A percentile compares a stretch with the other conserved stretches of the same genome.
Evolutionary conservation across 805 yeast species (phyloP).

Genomic region (Pichia rugopelliculosa): DNA sequence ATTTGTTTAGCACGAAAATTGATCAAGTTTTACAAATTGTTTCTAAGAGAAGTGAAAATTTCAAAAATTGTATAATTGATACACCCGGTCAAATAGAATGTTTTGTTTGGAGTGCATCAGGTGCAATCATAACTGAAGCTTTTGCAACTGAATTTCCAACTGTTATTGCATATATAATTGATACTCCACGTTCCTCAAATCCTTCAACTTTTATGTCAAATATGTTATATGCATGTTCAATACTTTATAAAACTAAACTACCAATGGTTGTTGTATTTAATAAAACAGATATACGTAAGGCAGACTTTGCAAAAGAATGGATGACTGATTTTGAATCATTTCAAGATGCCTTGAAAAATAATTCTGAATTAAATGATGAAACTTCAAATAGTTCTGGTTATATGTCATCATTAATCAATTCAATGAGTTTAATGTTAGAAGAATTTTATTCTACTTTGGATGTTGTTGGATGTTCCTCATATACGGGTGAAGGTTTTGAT

Average conservation of each 20-base stretch:
- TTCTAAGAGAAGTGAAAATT: slow-evolving; percentile 60
- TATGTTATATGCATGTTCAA: slow-evolving; percentile 97
- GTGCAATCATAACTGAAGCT: slow-evolving; percentile 92
- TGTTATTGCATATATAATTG: slow-evolving; percentile 90
- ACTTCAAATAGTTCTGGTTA: slow-evolving; percentile 68
- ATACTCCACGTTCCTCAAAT: slow-evolving; percentile 88
- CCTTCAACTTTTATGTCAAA: slow-evolving; percentile 98
- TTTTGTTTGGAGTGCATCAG: slow-evolving; percentile 97
- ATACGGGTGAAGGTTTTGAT: slow-evolving; percentile 91
- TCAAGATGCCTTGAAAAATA: slow-evolving; percentile 65
- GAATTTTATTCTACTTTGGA: slow-evolving; percentile 92
- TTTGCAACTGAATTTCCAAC: slow-evolving; percentile 96
- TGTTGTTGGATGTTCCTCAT: slow-evolving; percentile 86
- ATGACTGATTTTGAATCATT: slow-evolving; percentile 93
- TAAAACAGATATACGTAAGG: slow-evolving; percentile 82
- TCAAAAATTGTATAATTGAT: slow-evolving; percentile 75
- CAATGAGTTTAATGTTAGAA: slow-evolving; percentile 93
- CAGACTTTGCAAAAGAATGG: slow-evolving; percentile 91
- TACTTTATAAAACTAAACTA: slow-evolving; percentile 86
- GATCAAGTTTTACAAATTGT: slow-evolving; percentile 88
- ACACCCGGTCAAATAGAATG: slow-evolving; percentile 99
- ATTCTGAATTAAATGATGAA: slow-evolving; percentile 59
- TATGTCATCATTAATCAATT: slow-evolving; percentile 88
- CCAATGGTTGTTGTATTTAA: slow-evolving; percentile 97
- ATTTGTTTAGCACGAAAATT: slow-evolving; percentile 87